Evolutionary conservation across 495 filamentous ascomycete species (phyloP).

Genomic region (Penicillium dipodomyicola): DNA sequence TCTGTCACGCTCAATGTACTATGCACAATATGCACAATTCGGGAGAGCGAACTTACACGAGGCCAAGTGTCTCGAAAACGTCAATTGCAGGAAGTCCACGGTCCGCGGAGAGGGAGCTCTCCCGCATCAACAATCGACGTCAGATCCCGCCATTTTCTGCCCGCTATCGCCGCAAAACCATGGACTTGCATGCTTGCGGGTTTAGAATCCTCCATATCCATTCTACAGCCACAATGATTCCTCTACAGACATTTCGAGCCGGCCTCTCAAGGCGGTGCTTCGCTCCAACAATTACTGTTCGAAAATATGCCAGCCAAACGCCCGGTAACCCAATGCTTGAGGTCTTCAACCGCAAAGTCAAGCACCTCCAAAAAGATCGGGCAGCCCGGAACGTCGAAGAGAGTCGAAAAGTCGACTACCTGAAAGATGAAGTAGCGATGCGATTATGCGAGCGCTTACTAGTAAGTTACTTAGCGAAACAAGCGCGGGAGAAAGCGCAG

Average conservation of each 20-base stretch:
- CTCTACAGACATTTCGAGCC: slow-evolving; percentile 30
- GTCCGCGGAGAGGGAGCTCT: slow-evolving; percentile 26
- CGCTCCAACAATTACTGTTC: slow-evolving; percentile 20
- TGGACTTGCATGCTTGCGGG: slow-evolving; percentile 12
- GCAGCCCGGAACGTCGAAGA: slow-evolving; percentile 66
- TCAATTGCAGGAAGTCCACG: slow-evolving; percentile 16
- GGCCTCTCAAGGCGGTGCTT: slow-evolving; percentile 20
- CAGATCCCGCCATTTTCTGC: slow-evolving; percentile 22
- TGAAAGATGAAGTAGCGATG: slow-evolving; percentile 85
- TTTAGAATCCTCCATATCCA: slow-evolving; percentile 6
- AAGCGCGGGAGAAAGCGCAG: background rate
- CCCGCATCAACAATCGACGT: slow-evolving; percentile 36
- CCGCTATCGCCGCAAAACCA: slow-evolving; percentile 4
- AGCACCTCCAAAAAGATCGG: slow-evolving; percentile 88
- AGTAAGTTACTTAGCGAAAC: slow-evolving; percentile 43
- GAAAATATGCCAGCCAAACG: slow-evolving; percentile 72
- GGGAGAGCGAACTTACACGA: background rate
- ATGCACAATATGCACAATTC: background rate
- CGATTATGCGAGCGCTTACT: slow-evolving; percentile 84
- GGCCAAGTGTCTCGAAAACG: background rate
- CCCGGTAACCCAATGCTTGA: slow-evolving; percentile 73
- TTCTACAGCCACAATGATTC: slow-evolving; percentile 24
- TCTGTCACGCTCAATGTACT: background rate
- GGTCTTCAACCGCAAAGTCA: slow-evolving; percentile 85
- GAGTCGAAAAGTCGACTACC: slow-evolving; percentile 80